phyloP scores from a whole-genome alignment of 2,329 filamentous ascomycete genomes.

The Ophiostoma sp. region DNA sequence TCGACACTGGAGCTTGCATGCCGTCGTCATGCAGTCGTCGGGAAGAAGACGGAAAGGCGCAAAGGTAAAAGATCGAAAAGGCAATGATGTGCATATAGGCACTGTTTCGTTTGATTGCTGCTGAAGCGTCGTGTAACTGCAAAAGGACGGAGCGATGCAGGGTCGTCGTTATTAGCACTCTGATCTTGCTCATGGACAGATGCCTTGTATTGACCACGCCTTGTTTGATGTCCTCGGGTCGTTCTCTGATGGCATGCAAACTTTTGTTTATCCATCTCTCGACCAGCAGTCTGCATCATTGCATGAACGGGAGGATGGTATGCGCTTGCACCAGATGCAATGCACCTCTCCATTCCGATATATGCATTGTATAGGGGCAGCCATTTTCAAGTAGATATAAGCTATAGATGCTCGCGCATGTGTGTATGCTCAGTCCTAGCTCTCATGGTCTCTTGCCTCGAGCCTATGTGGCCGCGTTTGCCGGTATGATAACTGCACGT shows the following conservation, averaged over 20 bases:
- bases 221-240: neutral
- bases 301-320: constrained; percentile 1
- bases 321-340: neutral
- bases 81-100: neutral
- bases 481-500: neutral
- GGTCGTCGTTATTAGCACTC: neutral
- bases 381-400: too few relatives aligned
- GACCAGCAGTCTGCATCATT: neutral
- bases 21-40: neutral
- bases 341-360: neutral
- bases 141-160: neutral
- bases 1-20: neutral
- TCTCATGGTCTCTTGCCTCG: too few relatives aligned
- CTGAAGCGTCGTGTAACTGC: neutral
- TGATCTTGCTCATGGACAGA: too few relatives aligned
- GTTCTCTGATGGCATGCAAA: neutral
- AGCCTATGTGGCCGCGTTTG: neutral
- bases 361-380: neutral
- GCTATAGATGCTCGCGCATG: too few relatives aligned
- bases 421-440: too few relatives aligned
- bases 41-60: neutral
- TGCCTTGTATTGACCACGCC: too few relatives aligned
- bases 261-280: neutral
- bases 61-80: neutral
- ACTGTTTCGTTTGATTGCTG: neutral